These are phyloP conservation scores for Arthrobotrys conoides DNA, from an alignment of 2,329 filamentous ascomycete species.

Conservation along the genomic window DNA sequence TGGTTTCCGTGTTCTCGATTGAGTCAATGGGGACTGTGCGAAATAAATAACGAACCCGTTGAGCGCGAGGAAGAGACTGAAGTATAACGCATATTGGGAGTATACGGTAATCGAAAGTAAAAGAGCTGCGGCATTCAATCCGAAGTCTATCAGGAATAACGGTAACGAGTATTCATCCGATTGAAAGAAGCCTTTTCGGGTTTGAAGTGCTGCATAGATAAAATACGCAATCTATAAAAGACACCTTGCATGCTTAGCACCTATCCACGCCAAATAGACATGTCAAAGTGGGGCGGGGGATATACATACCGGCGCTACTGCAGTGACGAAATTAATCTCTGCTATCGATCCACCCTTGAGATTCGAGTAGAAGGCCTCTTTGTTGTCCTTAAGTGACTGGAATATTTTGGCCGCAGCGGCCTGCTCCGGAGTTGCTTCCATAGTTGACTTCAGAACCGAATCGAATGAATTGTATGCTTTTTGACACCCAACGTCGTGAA, in stretches of 20 bases:
- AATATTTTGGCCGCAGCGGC: conserved; percentile 59
- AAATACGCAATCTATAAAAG: conserved; percentile 79
- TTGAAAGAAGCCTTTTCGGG: conserved; percentile 85
- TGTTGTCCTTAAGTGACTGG: conserved; percentile 82
- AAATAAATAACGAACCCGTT: conserved; percentile 77
- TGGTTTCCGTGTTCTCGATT: conserved; percentile 68
- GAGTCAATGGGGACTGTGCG: conserved; percentile 67
- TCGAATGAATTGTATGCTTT: not conserved
- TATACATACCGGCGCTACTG: conserved; percentile 82
- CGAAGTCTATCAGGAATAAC: conserved; percentile 82
- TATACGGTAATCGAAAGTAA: conserved; percentile 91
- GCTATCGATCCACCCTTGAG: conserved; percentile 84
- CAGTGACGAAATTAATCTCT: conserved; percentile 89
- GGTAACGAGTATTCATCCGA: conserved; percentile 75
- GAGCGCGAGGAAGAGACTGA: conserved; percentile 80
- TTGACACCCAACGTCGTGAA: not conserved
- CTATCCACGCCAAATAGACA: not conserved
- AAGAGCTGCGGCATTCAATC: conserved; percentile 86
- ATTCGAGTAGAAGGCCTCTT: conserved; percentile 96
- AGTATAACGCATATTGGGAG: conserved; percentile 78
- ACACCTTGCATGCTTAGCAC: conserved; percentile 59
- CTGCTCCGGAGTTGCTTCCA: conserved; percentile 54
- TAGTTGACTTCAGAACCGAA: not conserved
- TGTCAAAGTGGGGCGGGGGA: conserved; percentile 46
- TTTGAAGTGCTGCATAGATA: conserved; percentile 90